phyloP scores from a whole-genome alignment of 2,329 filamentous ascomycete genomes.

The Malbranchea cinnamomea region DNA sequence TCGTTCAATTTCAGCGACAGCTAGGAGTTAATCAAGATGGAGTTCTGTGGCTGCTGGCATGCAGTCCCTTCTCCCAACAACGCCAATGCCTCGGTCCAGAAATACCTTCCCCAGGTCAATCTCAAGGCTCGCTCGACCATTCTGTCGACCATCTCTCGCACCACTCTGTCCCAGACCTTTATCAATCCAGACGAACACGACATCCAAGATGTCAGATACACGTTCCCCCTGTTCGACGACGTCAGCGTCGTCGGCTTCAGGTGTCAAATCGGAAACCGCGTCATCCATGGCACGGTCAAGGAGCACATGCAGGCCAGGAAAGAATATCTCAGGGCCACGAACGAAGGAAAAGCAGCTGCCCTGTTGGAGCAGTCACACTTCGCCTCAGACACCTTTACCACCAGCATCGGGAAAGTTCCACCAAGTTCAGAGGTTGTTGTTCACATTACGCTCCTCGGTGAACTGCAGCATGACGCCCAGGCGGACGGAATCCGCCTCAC shows the following conservation, averaged over 20 bases:
- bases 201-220: constrained; percentile 46
- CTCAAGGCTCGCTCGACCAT: constrained; percentile 47
- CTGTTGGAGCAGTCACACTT: constrained; percentile 47
- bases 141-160: constrained; percentile 38
- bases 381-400: constrained; percentile 52
- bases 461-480: constrained; percentile 57
- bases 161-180: constrained; percentile 45
- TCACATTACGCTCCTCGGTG: constrained; percentile 51
- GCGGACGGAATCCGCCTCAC: constrained; percentile 49
- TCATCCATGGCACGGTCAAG: constrained; percentile 47
- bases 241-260: constrained; percentile 54
- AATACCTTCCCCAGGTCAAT: constrained; percentile 44
- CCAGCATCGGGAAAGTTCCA: constrained; percentile 54
- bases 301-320: constrained; percentile 47
- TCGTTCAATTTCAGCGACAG: no score
- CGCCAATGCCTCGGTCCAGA: no score
- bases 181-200: constrained; percentile 37
- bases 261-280: constrained; percentile 45
- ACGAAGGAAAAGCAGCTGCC: constrained; percentile 45
- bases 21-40: no score
- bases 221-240: constrained; percentile 58
- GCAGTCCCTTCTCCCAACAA: no score
- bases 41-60: constrained; percentile 1
- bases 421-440: constrained; percentile 41
- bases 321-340: constrained; percentile 44